Conservation (phyloP, 352 stramenopile genomes). For the Phytophthora cajani region DNA sequence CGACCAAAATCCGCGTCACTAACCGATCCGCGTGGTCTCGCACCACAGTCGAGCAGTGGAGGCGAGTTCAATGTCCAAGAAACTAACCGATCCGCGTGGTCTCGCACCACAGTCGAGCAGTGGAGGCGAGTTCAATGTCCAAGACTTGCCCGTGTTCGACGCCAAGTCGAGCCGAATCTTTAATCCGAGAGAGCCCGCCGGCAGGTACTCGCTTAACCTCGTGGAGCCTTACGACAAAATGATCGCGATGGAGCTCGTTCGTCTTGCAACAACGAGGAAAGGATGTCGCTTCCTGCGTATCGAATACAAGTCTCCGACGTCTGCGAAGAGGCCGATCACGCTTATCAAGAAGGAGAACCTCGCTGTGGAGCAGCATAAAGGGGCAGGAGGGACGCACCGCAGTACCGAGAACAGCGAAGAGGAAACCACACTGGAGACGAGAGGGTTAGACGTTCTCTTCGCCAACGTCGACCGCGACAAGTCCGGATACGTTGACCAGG, state of each 20-base stretch:
- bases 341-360: slow-evolving; percentile 64
- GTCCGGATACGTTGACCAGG: slow-evolving; percentile 59
- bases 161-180: slow-evolving; percentile 57
- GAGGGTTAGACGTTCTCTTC: slow-evolving; percentile 70
- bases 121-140: slow-evolving; percentile 35
- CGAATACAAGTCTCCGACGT: slow-evolving; percentile 50
- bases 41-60: background rate
- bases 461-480: slow-evolving; percentile 68
- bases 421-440: slow-evolving; percentile 61
- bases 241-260: slow-evolving; percentile 78
- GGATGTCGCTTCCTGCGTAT: slow-evolving; percentile 75
- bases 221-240: slow-evolving; percentile 80
- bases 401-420: slow-evolving; percentile 27
- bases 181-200: slow-evolving; percentile 72
- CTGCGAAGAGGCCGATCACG: slow-evolving; percentile 46
- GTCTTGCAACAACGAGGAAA: slow-evolving; percentile 72
- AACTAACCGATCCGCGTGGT: background rate
- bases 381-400: slow-evolving; percentile 5
- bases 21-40: background rate
- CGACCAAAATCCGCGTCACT: slow-evolving; percentile 8
- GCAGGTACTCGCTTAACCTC: slow-evolving; percentile 73
- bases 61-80: slow-evolving; percentile 39
- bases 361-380: slow-evolving; percentile 37
- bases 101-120: background rate
- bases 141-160: slow-evolving; percentile 52